Evolutionary conservation across 139 green algal species (phyloP).

Genomic region (Chlorella sp.): DNA sequence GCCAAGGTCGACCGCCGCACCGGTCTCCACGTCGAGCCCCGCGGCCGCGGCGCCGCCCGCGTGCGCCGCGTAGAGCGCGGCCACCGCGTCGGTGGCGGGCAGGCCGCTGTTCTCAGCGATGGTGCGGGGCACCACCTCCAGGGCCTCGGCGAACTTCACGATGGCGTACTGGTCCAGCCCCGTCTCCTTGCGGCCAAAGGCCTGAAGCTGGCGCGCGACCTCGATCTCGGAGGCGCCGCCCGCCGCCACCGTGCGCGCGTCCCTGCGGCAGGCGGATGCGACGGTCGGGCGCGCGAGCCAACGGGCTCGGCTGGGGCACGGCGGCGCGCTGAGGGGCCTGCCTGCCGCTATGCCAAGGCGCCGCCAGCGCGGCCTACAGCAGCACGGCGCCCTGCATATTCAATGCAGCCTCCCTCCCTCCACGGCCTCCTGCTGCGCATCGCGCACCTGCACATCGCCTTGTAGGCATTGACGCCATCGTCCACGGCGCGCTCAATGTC

Average conservation of each 20-base stretch:
- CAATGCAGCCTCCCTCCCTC: no score
- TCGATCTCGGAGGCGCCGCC: slow-evolving; percentile 93
- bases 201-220: slow-evolving; percentile 67
- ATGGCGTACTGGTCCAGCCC: slow-evolving; percentile 98
- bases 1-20: slow-evolving; percentile 59
- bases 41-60: slow-evolving; percentile 62
- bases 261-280: no score
- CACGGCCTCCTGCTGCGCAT: no score
- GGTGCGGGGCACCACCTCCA: slow-evolving; percentile 88
- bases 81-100: slow-evolving; percentile 78
- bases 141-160: slow-evolving; percentile 87
- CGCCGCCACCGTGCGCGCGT: slow-evolving; percentile 79
- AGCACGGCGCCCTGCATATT: no score
- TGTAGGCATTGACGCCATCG: slow-evolving; percentile 96
- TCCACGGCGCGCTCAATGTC: slow-evolving; percentile 97
- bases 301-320: no score
- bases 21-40: slow-evolving; percentile 89
- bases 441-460: slow-evolving; percentile 79
- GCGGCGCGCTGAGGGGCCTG: no score
- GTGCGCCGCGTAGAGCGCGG: slow-evolving; percentile 86
- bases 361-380: no score
- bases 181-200: slow-evolving; percentile 63
- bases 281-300: no score
- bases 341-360: no score
- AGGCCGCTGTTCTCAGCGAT: slow-evolving; percentile 92